Evolutionary conservation across 345 rosid species (phyloP), one percentile per base, ranked within the genome.

Genomic region (Trapa incisa): DNA sequence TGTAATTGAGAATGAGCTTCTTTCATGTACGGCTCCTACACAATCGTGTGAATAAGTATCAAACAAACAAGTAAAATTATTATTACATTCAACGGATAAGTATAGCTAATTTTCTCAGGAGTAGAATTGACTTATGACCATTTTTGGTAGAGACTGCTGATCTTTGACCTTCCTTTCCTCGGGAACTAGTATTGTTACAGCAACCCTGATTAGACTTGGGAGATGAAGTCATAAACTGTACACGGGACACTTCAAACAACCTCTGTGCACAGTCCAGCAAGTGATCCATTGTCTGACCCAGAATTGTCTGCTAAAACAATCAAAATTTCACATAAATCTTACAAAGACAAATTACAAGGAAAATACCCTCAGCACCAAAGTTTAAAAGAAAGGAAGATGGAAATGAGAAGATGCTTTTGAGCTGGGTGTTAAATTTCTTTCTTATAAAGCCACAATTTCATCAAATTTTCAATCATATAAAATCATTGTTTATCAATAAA

Each of bases 281-380:
- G 82, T 86, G 95, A 73, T 83, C 91, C 74, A 79, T 65, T 69
- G 85, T 72, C 79, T 82, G 83, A 69, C 78, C 88, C 74, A 86
- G 65, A 63, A 70, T 64, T 17, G 81, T 69, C 87, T 83, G 88
- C 67, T 7, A 37, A 70, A 64, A 43, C 47, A 16, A 52, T 22
- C 57, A 37, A 29, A 64, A 56, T 22, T 60, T 66, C 7, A 17
- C 60, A 54, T 11, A 15, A 47, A 66, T 66, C 4, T 66, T 38
- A 9, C 39, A 33, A 22, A 7, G 33, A 29, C 14, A 33, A 13
- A 47, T 47, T 9, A 48, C 43, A 15, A 36, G 22, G 37, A 62
- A 62, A 29, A 14, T 62, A 41, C 5, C n/a, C 42, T 14, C 11
- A 16, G 10, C 60, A 54, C 11, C 5, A 54, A 22, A 54, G 60